phyloP scores from a whole-genome alignment of 345 rosid species.

The Citrus maxima region DNA sequence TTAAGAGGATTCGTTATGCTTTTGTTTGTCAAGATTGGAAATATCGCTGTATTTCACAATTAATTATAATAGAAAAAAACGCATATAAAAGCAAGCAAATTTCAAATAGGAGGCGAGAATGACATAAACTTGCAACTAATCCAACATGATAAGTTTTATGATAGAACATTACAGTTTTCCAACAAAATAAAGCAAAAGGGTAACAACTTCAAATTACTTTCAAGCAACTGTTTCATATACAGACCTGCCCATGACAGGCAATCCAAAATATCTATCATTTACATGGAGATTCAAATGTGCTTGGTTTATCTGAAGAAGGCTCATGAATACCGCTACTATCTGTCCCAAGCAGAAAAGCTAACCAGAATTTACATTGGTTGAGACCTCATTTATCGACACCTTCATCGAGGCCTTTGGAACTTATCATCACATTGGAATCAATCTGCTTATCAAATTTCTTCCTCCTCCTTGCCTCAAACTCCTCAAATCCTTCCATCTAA shows the following conservation, averaged over 20 bases:
- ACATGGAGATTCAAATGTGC: slow-evolving; percentile 1
- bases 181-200: neutral
- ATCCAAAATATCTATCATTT: slow-evolving; percentile 2
- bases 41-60: too few species aligned
- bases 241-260: slow-evolving; percentile 1
- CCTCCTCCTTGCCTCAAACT: slow-evolving; percentile 89
- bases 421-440: slow-evolving; percentile 91
- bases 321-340: neutral
- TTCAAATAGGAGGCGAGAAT: too few species aligned
- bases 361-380: neutral
- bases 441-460: slow-evolving; percentile 95
- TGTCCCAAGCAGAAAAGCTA: neutral
- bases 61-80: too few species aligned
- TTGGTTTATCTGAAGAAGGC: neutral
- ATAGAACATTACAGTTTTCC: neutral
- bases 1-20: too few species aligned
- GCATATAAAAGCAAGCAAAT: too few species aligned
- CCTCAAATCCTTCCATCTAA: slow-evolving; percentile 90
- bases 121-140: too few species aligned
- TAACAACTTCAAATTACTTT: neutral
- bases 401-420: slow-evolving; percentile 92
- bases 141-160: neutral
- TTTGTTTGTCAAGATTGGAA: too few species aligned
- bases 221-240: slow-evolving; percentile 2
- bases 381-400: slow-evolving; percentile 64